Evolutionary conservation across 495 filamentous ascomycete species (phyloP), one percentile per base, ranked within the genome.

Genomic region (Sabuloglossum arenarium): DNA sequence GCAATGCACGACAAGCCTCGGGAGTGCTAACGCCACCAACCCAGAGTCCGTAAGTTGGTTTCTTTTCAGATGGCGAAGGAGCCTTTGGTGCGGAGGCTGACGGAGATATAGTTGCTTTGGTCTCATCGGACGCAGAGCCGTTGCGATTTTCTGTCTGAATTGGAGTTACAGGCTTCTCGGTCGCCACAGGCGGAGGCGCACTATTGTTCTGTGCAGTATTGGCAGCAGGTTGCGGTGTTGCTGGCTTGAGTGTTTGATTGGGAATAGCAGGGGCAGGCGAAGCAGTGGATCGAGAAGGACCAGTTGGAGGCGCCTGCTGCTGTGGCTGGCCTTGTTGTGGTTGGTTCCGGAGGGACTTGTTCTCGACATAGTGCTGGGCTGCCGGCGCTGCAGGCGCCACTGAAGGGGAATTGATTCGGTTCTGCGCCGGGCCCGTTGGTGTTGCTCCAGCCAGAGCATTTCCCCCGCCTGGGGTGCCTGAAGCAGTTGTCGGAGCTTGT

Each of bases 1-100:
- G 86, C 5, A 90, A 73, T 31, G 84, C 79, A 32, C 82, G 83
- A 6, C 84, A 81, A 23, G 82, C 84, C 27, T 94, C 83, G 55
- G 84, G 82, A 53, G 75, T 81, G 47, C 80, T 81, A 27, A 87
- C 77, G 55, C 85, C 85, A 66, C 81, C 81, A 16, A 97, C 75
- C 65, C 94, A 96, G 1, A 99, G 75, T 23, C 81, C 88, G 58
- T 84, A 82, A 62, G 81, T 77, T 56, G 74, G 75, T 56, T 70
- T 70, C 34, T 49, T 58, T 65, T 66, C 61, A n/a, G 55, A 34
- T 10, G 60, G 54, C 14, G 60, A 28, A 8, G 29, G 24, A 0
- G 55, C 23, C 27, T 50, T 45, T 19, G 55, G 55, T 12, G 31
- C 42, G 25, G 49, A 2, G 28, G 59, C 30, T 16, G 54, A n/a